Base-by-base conservation (phyloP, 495 filamentous ascomycete genomes). In the Clavariopsis aquatica region DNA sequence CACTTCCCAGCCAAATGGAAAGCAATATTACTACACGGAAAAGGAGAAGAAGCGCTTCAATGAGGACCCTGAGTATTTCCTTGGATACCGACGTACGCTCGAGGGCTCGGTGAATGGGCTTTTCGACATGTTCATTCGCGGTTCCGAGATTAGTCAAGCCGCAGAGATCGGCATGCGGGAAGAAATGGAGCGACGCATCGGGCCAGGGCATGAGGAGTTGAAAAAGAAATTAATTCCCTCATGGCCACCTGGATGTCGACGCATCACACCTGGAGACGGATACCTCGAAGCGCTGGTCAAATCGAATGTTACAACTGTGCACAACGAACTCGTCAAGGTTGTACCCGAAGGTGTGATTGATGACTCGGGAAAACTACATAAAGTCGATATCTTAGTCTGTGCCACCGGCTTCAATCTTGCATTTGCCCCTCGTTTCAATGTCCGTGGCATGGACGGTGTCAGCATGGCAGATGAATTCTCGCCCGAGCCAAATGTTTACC, bases 241-340 rank as follows among this genome's bases (percentile, higher is more conserved):
- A 1, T 59, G 23, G 27, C 22, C 59, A 1, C 49, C 49, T 6
- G 49, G 49, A 1, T 62, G 59, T 26, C 36, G 62, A 1, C 53
- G 62, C 36, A 54, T 64, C 12, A 64, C 62, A 1, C 62, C 62
- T 26, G 53, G 62, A 2, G 27, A 57, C 57, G 62, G 62, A 5
- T 64, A 64, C 41, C 29, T 64, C 8, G 62, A 64, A 47, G 62
- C 62, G 1, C 54, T 65, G 3, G 46, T 59, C 2, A 1, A 58
- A 20, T 19, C 24, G 3, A 58, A 65, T 22, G 62, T 65, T 0
- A 53, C 27, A 4, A 52, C 20, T 6, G 46, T 58, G 13, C 28
- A 52, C 29, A 43, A 52, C 13, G 43, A 51, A 15, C 6, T 65
- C 23, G 45, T 15, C 9, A 41, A 43, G 17, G 31, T 65, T 19